Base-by-base conservation (phyloP, 2,329 filamentous ascomycete genomes). In the Plectosphaerella sp. region DNA sequence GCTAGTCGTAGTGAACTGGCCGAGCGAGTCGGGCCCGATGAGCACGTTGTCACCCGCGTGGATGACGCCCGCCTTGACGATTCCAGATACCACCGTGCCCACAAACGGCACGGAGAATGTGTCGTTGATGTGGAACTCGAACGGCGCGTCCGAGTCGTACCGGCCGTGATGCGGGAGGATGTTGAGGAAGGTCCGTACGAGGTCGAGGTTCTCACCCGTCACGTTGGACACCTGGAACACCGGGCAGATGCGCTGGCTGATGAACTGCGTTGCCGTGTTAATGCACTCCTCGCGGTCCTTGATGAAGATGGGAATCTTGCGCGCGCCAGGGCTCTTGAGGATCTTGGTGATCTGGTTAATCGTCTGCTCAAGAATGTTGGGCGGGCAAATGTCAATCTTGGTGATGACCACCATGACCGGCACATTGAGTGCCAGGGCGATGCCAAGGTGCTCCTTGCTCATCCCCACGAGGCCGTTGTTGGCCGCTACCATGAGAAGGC, bases 201-300 rank as follows among this genome's bases (percentile, higher is more conserved):
- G 79, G 57, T 97, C 89, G 45, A 99, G 79, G 55, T 89, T 91
- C 69, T 95, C 83, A 45, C 94, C 94, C 1, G 94, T 97, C 33
- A 99, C 94, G 64, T 99, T 99, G 60, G 93, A 97, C 11, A 99
- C 91, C 64, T 97, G 92, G 73, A 99, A 99, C 58, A 99, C 88
- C 12, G 94, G 94, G 64, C 93, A 97, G 65, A 99, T 97, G 41
- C 94, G 83, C 69, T 95, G 89, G 61, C 88, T 94, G 61, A 97
- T 90, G 63, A 99, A 97, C 67, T 97, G 94, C 0, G 90, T 93
- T 10, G 94, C 93, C 1, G 94, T 99, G 67, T 94, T 92, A 63
- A 99, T 87, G 62, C 91, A 96, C 59, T 96, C 89, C 65, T 96
- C 91, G 54, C 86, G 86, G 59, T 87, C 88, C 68, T 92, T 94